Evolutionary conservation across 805 yeast genomes (phyloP).

Genomic region (Kluyveromyces starmeri): DNA sequence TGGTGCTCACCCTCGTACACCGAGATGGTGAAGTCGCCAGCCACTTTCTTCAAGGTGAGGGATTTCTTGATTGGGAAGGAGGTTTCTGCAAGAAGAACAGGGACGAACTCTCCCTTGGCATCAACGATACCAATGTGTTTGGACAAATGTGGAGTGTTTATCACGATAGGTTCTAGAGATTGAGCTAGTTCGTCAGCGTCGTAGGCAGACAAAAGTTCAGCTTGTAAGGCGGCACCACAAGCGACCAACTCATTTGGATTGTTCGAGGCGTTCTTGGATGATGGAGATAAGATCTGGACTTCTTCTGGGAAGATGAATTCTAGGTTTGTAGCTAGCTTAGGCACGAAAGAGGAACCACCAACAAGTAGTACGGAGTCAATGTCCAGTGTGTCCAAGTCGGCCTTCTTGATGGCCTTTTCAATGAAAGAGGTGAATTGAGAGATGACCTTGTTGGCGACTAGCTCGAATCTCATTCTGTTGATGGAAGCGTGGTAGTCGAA

Average conservation of each 20-base stretch:
- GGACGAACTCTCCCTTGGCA: slow-evolving; percentile 60
- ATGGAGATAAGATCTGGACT: slow-evolving; percentile 60
- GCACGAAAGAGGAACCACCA: slow-evolving; percentile 91
- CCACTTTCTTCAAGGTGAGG: slow-evolving; percentile 50
- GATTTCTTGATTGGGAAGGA: slow-evolving; percentile 85
- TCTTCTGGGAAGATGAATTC: slow-evolving; percentile 73
- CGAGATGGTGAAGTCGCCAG: slow-evolving; percentile 55
- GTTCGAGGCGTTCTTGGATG: slow-evolving; percentile 63
- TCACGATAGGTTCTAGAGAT: slow-evolving; percentile 67
- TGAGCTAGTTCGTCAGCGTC: slow-evolving; percentile 76
- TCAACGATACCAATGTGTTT: slow-evolving; percentile 80
- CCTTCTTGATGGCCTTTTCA: slow-evolving; percentile 66
- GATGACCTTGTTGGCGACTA: slow-evolving; percentile 72
- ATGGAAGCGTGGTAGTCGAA: slow-evolving; percentile 86
- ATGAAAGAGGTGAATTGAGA: slow-evolving; percentile 70
- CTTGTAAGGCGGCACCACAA: slow-evolving; percentile 96
- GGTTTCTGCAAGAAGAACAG: slow-evolving; percentile 73
- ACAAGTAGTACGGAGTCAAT: slow-evolving; percentile 84
- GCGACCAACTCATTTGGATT: slow-evolving; percentile 86
- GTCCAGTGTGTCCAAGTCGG: slow-evolving; percentile 75
- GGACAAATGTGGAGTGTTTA: slow-evolving; percentile 79
- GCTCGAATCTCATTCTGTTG: slow-evolving; percentile 90
- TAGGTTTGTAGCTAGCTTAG: slow-evolving; percentile 76
- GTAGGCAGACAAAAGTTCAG: slow-evolving; percentile 71
- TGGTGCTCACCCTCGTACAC: slow-evolving; percentile 81